phyloP scores from a whole-genome alignment of 495 filamentous ascomycete genomes.

The Xylaria longipes region DNA sequence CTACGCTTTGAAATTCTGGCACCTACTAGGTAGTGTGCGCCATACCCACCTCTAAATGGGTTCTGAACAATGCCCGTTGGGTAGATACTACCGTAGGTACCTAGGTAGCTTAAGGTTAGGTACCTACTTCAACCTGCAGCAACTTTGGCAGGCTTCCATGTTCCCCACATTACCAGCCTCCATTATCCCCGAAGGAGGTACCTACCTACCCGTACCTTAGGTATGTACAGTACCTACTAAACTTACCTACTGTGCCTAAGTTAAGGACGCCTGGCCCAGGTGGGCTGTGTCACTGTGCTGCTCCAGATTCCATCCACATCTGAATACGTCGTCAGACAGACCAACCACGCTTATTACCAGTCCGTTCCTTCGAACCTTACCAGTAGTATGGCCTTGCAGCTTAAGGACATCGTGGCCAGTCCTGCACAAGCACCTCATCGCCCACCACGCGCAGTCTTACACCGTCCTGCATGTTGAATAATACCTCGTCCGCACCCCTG shows the following conservation, averaged over 20 bases:
- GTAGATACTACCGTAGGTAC: too few relatives aligned
- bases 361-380: background rate
- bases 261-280: background rate
- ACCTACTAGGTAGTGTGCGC: background rate
- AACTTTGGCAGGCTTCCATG: background rate
- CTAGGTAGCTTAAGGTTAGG: background rate
- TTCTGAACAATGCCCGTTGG: too few relatives aligned
- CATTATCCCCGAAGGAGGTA: background rate
- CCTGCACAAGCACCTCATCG: constrained; percentile 22
- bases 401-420: constrained; percentile 24
- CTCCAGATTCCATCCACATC: constrained; percentile 5
- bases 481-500: constrained; percentile 20
- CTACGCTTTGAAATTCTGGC: background rate
- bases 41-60: background rate
- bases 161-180: background rate
- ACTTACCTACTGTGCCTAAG: too few relatives aligned
- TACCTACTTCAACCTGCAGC: background rate
- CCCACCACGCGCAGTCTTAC: constrained; percentile 16
- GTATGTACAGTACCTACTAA: background rate
- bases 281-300: constrained; percentile 11
- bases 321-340: constrained; percentile 8
- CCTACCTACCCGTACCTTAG: background rate
- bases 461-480: constrained; percentile 31
- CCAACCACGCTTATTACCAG: background rate
- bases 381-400: constrained; percentile 38